Evolutionary conservation across 441 rosid genomes (phyloP), one percentile per base, ranked within the genome.

Genomic region (Corymbia calophylla): DNA sequence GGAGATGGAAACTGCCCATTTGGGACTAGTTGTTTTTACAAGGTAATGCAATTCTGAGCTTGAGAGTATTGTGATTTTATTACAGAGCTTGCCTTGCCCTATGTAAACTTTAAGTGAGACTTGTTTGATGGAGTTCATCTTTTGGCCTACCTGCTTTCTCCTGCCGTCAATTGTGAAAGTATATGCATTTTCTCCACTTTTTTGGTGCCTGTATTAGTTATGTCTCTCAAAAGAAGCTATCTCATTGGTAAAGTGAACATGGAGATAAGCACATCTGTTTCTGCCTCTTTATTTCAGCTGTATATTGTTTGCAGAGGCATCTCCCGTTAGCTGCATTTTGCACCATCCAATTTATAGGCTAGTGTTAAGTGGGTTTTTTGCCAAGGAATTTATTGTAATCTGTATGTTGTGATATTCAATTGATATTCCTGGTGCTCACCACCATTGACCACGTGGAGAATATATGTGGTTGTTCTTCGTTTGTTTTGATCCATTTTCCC

Each of bases 21-120:
- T 90, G 99, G 99, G 87, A 94, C 97, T 64, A 98, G 99, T 92
- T 97, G 99, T 92, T 98, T 98, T 90, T 98, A 98, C 95, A 98
- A 96, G 99, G 99, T 97, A 93, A 90, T 54, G 51, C n/a, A 54
- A 32, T 87, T 87, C 32, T 6, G 2, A 54, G 60, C 88, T 53
- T 39, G 68, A 87, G 49, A 35, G n/a, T 54, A 23, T 25, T 44
- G n/a, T 56, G 18, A 87, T 87, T 23, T 56, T 18, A 62, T 77
- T 80, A 25, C 53, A 25, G 85, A 44, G 85, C 85, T 80, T 80
- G 85, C 85, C 85, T 80, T 80, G 31, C 85, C 85, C 85, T 47
- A 25, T 47, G 85, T 25, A 25, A 47, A 25, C 85, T 44, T 80
- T 23, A 47, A 80, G 7, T 80, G 85, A 80, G 53, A 19, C 53